These are phyloP conservation scores for Lactifluus volemus DNA, from an alignment of 768 basidiomycete genomes.

Conservation along the genomic window DNA sequence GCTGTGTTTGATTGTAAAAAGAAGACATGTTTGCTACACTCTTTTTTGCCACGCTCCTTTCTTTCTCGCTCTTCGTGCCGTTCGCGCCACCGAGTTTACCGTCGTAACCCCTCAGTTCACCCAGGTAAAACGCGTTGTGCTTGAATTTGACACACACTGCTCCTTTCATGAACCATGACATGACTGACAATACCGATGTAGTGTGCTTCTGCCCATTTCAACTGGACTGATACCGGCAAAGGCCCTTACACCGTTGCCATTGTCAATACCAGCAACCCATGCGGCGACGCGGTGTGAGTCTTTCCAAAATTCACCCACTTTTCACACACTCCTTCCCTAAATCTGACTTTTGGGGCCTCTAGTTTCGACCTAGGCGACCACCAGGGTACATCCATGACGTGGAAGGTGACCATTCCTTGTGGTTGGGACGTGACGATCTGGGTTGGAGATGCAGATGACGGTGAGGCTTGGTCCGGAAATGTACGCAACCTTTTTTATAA, in stretches of 20 bases:
- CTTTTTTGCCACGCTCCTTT: slow-evolving; percentile 65
- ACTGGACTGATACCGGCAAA: slow-evolving; percentile 37
- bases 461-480: slow-evolving; percentile 50
- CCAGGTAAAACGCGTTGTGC: slow-evolving; percentile 38
- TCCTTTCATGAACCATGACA: not conserved
- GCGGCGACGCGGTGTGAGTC: slow-evolving; percentile 52
- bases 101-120: slow-evolving; percentile 42
- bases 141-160: not conserved
- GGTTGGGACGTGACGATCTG: slow-evolving; percentile 44
- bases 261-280: slow-evolving; percentile 44
- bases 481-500: not conserved
- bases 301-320: not conserved
- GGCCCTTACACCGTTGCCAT: slow-evolving; percentile 53
- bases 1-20: not conserved
- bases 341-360: not conserved
- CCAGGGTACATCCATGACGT: slow-evolving; percentile 35
- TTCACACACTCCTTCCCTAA: not conserved
- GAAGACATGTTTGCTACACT: slow-evolving; percentile 68
- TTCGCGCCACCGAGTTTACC: slow-evolving; percentile 47
- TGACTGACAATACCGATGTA: slow-evolving; percentile 21
- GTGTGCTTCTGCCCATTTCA: slow-evolving; percentile 45
- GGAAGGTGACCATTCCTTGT: slow-evolving; percentile 37
- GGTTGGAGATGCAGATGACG: slow-evolving; percentile 40
- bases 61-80: slow-evolving; percentile 42
- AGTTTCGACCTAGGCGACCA: slow-evolving; percentile 54